These are phyloP conservation scores for Setomelanomma holmii DNA, from an alignment of 2,329 filamentous ascomycete genomes.

Conservation along the genomic window DNA sequence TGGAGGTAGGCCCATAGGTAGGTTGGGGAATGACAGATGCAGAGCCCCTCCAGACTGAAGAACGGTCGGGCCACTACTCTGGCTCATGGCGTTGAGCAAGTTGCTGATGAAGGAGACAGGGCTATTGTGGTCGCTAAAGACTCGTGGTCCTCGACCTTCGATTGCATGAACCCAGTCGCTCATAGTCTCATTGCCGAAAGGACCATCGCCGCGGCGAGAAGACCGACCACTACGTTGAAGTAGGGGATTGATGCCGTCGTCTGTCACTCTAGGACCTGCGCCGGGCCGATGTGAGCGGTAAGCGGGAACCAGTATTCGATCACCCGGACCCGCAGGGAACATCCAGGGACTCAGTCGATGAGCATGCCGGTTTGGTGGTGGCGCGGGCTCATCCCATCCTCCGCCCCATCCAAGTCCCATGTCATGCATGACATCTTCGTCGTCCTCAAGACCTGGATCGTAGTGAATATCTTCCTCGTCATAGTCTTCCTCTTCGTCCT, in stretches of 20 bases:
- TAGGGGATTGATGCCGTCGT: constrained; percentile 87
- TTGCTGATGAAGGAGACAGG: constrained; percentile 66
- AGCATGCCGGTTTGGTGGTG: constrained; percentile 56
- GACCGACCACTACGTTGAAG: constrained; percentile 68
- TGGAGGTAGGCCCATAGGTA: constrained; percentile 39
- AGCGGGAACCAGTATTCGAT: constrained; percentile 49
- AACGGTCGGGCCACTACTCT: constrained; percentile 42
- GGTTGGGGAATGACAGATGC: constrained; percentile 60
- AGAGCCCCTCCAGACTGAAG: constrained; percentile 54
- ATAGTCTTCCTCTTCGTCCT: constrained; percentile 72
- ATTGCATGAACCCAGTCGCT: constrained; percentile 62
- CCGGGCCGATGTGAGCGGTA: constrained; percentile 63
- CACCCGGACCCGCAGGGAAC: constrained; percentile 63
- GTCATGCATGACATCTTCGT: constrained; percentile 51
- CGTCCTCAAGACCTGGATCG: constrained; percentile 58
- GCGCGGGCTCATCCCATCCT: constrained; percentile 55
- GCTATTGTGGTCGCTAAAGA: constrained; percentile 53
- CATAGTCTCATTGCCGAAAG: constrained; percentile 49
- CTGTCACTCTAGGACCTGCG: constrained; percentile 64
- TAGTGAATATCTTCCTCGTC: constrained; percentile 70
- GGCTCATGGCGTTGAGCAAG: constrained; percentile 62
- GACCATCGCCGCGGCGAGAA: constrained; percentile 31
- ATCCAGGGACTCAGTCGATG: constrained; percentile 65
- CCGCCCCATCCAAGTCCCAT: constrained; percentile 57
- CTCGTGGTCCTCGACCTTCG: constrained; percentile 54